These are phyloP conservation scores for Asterochloris erici DNA, from an alignment of 139 green algal genomes.

Conservation along the genomic window DNA sequence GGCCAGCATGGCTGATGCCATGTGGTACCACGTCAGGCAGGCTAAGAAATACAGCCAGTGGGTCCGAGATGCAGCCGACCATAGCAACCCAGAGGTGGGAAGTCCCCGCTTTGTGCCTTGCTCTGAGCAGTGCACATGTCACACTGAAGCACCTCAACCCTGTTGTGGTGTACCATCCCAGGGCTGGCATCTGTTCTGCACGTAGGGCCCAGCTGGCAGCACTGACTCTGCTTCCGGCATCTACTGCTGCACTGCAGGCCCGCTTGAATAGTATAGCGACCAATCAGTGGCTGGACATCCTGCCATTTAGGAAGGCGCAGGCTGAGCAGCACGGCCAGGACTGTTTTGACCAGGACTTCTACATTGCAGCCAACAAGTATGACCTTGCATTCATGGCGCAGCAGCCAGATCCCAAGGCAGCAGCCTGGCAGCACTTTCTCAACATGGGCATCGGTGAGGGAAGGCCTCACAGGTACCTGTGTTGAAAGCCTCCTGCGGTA, in stretches of 20 bases:
- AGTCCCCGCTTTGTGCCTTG: neutral
- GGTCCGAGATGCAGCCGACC: neutral
- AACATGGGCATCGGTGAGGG: constrained; percentile 3
- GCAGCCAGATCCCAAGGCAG: constrained; percentile 2
- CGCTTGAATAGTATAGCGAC: neutral
- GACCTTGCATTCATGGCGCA: neutral
- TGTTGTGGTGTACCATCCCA: neutral
- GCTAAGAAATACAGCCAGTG: neutral
- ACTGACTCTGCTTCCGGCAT: neutral
- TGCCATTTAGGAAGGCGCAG: neutral
- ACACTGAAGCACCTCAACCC: neutral
- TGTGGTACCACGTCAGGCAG: neutral
- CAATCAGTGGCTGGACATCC: constrained; percentile 29
- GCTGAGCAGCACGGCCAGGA: constrained; percentile 18
- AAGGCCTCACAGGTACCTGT: neutral
- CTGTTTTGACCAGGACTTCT: constrained; percentile 46
- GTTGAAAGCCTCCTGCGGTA: no score
- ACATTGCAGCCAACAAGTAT: constrained; percentile 16
- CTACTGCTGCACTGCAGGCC: neutral
- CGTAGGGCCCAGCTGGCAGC: neutral
- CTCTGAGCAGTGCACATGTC: neutral
- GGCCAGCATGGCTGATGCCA: neutral
- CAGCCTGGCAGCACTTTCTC: constrained; percentile 5
- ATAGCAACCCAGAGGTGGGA: neutral
- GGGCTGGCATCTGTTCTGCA: neutral